Conservation (phyloP, 768 basidiomycete species). For the Lentinula detonsa region DNA sequence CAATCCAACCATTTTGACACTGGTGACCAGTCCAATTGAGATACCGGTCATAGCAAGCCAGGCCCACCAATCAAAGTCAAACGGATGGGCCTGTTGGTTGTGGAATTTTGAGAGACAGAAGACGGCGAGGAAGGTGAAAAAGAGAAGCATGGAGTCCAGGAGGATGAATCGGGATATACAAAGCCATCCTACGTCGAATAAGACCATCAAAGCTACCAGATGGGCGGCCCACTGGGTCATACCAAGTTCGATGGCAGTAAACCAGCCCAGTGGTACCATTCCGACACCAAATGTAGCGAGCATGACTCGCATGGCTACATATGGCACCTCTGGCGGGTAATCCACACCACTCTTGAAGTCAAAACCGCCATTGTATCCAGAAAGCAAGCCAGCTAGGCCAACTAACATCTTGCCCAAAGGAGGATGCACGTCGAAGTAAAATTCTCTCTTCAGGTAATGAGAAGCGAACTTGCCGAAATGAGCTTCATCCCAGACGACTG, state of each 20-base stretch:
- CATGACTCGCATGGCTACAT: slow-evolving; percentile 92
- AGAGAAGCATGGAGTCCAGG: slow-evolving; percentile 96
- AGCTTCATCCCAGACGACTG: slow-evolving; percentile 98
- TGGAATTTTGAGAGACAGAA: slow-evolving; percentile 96
- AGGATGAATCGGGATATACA: slow-evolving; percentile 97
- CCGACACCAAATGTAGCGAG: slow-evolving; percentile 91
- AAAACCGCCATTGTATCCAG: slow-evolving; percentile 88
- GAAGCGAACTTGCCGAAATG: slow-evolving; percentile 99
- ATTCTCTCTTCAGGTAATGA: slow-evolving; percentile 96
- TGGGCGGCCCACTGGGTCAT: slow-evolving; percentile 89
- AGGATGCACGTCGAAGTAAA: slow-evolving; percentile 99
- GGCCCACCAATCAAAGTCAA: slow-evolving; percentile 95
- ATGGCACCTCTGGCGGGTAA: slow-evolving; percentile 85
- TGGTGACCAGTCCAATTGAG: slow-evolving; percentile 94
- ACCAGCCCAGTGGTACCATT: slow-evolving; percentile 96
- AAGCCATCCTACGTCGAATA: slow-evolving; percentile 93
- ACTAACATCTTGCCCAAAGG: slow-evolving; percentile 99
- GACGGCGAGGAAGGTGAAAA: slow-evolving; percentile 97
- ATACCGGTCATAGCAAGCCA: slow-evolving; percentile 93
- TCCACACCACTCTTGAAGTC: slow-evolving; percentile 90
- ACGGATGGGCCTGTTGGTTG: slow-evolving; percentile 94
- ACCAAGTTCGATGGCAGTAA: slow-evolving; percentile 89
- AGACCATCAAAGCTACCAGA: slow-evolving; percentile 88
- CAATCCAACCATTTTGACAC: slow-evolving; percentile 94
- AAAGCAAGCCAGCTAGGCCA: slow-evolving; percentile 83